Evolutionary conservation across 2,329 filamentous ascomycete genomes (phyloP).

Genomic region (Beauveria brongniartii): DNA sequence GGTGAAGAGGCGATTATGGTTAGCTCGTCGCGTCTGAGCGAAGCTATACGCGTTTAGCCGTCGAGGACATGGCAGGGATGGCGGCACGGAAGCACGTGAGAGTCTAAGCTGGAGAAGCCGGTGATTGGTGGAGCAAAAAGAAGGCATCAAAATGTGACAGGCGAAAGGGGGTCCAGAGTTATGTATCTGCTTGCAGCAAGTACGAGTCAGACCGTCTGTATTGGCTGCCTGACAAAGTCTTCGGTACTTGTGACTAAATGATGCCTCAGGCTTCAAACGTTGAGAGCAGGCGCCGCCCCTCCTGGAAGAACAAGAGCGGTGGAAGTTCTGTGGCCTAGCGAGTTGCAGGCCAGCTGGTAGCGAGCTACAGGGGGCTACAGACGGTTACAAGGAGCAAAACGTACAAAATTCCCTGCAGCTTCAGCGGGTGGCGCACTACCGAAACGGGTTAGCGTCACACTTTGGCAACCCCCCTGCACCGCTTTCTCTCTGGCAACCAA

Average conservation of each 20-base stretch:
- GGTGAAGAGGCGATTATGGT: neutral
- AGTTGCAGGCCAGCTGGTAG: too few relatives aligned
- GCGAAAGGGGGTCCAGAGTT: neutral
- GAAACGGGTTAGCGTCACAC: neutral
- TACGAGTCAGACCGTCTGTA: neutral
- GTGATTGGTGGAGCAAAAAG: neutral
- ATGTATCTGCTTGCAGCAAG: neutral
- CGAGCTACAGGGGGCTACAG: neutral
- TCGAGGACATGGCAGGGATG: neutral
- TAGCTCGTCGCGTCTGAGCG: neutral
- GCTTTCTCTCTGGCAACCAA: conserved; percentile 11
- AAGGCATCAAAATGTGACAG: neutral
- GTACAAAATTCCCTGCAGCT: neutral
- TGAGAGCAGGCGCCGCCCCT: neutral
- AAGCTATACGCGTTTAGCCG: neutral
- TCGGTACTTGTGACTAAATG: neutral
- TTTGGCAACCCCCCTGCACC: neutral
- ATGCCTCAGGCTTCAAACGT: conserved; percentile 3
- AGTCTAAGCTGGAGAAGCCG: neutral
- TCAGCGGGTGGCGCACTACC: neutral
- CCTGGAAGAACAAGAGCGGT: neutral
- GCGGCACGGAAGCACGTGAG: conserved; percentile 9
- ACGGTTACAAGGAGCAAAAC: neutral
- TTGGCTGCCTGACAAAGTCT: neutral
- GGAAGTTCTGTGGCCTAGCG: too few relatives aligned